phyloP scores from a whole-genome alignment of 345 rosid species.

The Psidium friedrichsthalianum region DNA sequence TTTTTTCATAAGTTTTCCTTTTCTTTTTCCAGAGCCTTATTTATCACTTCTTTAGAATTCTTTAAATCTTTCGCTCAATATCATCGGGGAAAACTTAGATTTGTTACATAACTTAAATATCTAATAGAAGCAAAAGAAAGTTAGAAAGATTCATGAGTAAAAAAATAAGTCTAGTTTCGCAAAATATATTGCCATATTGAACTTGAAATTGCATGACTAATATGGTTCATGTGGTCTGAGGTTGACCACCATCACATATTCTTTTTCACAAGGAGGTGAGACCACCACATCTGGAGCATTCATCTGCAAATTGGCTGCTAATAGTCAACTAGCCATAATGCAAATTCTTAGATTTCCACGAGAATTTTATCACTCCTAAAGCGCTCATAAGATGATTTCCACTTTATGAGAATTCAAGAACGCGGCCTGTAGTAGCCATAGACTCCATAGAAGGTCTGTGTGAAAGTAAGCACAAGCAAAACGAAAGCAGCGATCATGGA shows the following conservation, averaged over 20 bases:
- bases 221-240: neutral
- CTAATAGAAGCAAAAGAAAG: too few species aligned
- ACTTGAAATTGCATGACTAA: neutral
- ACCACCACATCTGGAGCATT: neutral
- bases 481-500: conserved; percentile 57
- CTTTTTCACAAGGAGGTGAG: neutral
- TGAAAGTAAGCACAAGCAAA: conserved; percentile 51
- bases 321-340: neutral
- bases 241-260: neutral
- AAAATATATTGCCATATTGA: neutral
- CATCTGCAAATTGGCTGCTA: neutral
- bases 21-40: neutral
- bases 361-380: neutral
- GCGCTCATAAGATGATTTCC: neutral
- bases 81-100: too few species aligned
- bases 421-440: conserved; percentile 42
- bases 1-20: too few species aligned
- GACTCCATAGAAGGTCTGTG: conserved; percentile 52
- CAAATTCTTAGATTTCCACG: neutral
- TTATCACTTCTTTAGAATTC: too few species aligned
- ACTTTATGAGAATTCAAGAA: neutral
- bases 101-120: too few species aligned
- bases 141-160: too few species aligned
- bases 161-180: too few species aligned
- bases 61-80: too few species aligned